These are phyloP conservation scores for Sequoia sempervirens DNA, from an alignment of 75 land plant genomes.

Conservation along the genomic window DNA sequence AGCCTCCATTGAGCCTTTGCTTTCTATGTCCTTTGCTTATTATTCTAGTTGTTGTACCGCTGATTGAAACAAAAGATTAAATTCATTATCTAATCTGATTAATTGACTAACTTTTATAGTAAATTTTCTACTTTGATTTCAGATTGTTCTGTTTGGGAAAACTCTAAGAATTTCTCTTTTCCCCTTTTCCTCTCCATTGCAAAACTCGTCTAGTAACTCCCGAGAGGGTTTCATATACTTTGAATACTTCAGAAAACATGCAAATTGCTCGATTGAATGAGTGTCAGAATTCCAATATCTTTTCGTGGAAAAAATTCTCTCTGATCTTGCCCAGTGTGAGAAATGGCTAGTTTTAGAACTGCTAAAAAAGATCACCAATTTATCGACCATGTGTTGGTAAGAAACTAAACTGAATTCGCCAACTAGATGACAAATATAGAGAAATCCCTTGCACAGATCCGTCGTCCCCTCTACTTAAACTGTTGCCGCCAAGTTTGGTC, in stretches of 20 bases:
- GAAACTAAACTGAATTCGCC: background rate
- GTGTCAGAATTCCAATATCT: background rate
- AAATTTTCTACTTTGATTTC: too few species aligned
- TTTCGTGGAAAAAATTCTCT: background rate
- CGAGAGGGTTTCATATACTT: constrained; percentile 58
- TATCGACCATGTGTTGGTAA: background rate
- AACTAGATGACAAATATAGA: background rate
- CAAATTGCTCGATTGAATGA: background rate
- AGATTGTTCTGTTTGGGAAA: too few species aligned
- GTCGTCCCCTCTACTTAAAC: background rate
- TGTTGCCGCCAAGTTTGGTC: background rate
- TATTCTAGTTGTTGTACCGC: too few species aligned
- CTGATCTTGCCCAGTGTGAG: background rate
- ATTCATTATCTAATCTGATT: too few species aligned
- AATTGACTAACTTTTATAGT: too few species aligned
- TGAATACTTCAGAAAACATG: constrained; percentile 19
- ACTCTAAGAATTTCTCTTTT: too few species aligned
- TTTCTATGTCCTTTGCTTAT: too few species aligned
- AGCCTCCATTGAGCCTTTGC: too few species aligned
- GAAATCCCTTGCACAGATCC: background rate
- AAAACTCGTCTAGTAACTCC: constrained; percentile 62
- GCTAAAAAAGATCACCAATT: background rate
- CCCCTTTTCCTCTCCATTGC: constrained; percentile 29
- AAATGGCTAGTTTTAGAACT: background rate
- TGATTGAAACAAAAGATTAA: too few species aligned